Evolutionary conservation across 805 yeast species (phyloP).

Genomic region (Candida anglica): DNA sequence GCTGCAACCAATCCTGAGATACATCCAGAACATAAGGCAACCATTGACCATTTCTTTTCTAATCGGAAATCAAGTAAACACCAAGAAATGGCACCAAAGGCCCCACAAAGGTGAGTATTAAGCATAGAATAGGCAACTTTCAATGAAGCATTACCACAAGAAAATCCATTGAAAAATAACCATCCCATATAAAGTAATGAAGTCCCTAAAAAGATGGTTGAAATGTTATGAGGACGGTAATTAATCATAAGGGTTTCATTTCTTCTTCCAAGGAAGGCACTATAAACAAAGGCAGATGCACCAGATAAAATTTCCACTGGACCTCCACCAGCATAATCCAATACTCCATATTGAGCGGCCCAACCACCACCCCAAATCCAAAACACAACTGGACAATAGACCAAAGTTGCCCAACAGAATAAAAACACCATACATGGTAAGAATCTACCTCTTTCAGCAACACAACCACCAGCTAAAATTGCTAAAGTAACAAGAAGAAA

Average conservation of each 20-base stretch:
- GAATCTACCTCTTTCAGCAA: conserved; percentile 87
- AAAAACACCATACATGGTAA: conserved; percentile 78
- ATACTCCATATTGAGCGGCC: conserved; percentile 88
- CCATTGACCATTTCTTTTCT: conserved; percentile 90
- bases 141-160: conserved; percentile 76
- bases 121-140: conserved; percentile 85
- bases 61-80: conserved; percentile 82
- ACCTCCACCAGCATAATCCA: conserved; percentile 98
- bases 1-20: conserved; percentile 97
- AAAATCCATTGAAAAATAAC: conserved; percentile 93
- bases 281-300: conserved; percentile 81
- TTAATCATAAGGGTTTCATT: conserved; percentile 73
- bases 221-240: conserved; percentile 92
- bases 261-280: conserved; percentile 78
- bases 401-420: conserved; percentile 86
- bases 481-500: conserved; percentile 89
- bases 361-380: conserved; percentile 98
- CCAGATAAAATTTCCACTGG: conserved; percentile 94
- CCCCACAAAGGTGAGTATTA: conserved; percentile 89
- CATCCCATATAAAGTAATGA: conserved; percentile 89
- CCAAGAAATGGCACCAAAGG: conserved; percentile 91
- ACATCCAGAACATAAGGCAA: conserved; percentile 91
- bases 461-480: conserved; percentile 82
- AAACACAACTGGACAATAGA: conserved; percentile 90
- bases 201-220: conserved; percentile 87